Base-by-base conservation (phyloP, 805 yeast species). In the Teunomyces gatunensis region DNA sequence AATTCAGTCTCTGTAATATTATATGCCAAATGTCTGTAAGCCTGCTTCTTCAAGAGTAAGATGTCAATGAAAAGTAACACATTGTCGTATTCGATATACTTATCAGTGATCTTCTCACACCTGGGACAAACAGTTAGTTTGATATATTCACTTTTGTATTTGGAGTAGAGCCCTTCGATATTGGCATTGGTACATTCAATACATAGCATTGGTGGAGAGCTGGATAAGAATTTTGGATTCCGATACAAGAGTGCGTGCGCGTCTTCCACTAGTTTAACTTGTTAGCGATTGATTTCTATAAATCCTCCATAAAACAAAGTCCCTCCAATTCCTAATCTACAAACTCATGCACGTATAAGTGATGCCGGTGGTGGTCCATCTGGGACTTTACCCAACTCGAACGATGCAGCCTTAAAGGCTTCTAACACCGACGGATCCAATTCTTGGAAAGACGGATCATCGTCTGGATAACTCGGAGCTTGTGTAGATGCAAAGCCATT, bases 11-110 rank as follows among this genome's bases (percentile, higher is more conserved):
- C 76, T 30, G 81, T 68, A 9, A 80, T 68, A 59, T 92, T 94
- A 71, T 81, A 92, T 2, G 91, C 88, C 45, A 92, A 68, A 64
- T 94, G 99, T 40, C 94, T 77, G 54, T 85, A 87, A 0, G 92
- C 98, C 55, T 86, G 95, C 2, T 94, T 90, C 58, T 91, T 89
- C 55, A 94, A 68, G 10, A 94, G 75, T 46, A 94, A 68, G 39
- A 92, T 74, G 58, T 94, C 98, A 18, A 94, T 83, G 61, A 89
- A 87, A 17, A 92, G 70, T 2, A 94, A 71, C 6, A 92, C 95
- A 47, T 81, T 79, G 63, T 94, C 99, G 53, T 82, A 85, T 63
- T 94, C 99, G 27, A 92, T 84, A 67, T 94, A 94, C 61, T 87
- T 85, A 65, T 94, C 99, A 2, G 90, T 96, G 18, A 87, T 82